A percentile compares a stretch with the other conserved stretches of the same genome.
These are phyloP conservation scores for Powellomyces hirtus DNA, from an alignment of 192 early-diverging fungal species.

Conservation along the genomic window DNA sequence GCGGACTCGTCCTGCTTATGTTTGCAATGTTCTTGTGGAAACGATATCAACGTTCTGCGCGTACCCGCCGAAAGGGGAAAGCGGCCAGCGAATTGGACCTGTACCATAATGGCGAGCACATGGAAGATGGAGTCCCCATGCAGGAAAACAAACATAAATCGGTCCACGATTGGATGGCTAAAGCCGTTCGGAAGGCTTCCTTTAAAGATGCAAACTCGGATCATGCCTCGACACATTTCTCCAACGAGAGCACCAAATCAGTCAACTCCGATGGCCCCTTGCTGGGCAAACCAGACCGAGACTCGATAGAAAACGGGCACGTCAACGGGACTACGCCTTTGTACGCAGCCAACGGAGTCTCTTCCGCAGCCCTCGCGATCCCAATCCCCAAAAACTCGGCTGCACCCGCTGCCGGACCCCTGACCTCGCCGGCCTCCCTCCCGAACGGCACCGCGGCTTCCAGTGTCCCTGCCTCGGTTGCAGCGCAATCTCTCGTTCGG, in stretches of 20 bases:
- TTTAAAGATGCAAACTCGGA: background rate
- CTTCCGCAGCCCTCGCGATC: background rate
- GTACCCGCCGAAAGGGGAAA: background rate
- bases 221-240: background rate
- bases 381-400: background rate
- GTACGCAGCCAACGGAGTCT: background rate
- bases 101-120: background rate
- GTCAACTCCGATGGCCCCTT: background rate
- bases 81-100: background rate
- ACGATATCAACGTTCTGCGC: background rate
- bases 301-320: background rate
- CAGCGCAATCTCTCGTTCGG: background rate
- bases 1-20: too few relatives aligned
- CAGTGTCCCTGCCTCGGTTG: background rate
- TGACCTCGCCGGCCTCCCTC: background rate
- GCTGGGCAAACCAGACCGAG: background rate
- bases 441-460: background rate
- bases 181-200: background rate
- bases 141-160: background rate
- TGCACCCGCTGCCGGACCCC: background rate
- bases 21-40: conserved; percentile 3
- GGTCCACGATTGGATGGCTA: background rate
- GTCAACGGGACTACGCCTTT: background rate
- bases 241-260: background rate
- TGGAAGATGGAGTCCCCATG: background rate